A percentile compares a stretch with the other conserved stretches of the same genome.
These are phyloP conservation scores for Penicillium desertorum DNA, from an alignment of 495 filamentous ascomycete genomes.

Conservation along the genomic window DNA sequence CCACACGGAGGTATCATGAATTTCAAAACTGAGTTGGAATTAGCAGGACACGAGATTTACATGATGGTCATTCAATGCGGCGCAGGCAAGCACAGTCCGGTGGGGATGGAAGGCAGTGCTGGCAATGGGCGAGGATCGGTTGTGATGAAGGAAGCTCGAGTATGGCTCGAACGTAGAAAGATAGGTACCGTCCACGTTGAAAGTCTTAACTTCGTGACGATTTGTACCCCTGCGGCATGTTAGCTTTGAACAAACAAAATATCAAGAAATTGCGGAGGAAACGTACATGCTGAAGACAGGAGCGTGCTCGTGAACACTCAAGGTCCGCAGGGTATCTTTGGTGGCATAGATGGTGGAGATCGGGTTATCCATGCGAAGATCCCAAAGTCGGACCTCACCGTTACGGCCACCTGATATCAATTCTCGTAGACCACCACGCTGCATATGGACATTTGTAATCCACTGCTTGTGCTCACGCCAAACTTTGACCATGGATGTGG, in stretches of 20 bases:
- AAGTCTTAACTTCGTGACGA: slow-evolving; percentile 83
- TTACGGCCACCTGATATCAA: slow-evolving; percentile 82
- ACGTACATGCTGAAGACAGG: slow-evolving; percentile 95
- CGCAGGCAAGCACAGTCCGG: slow-evolving; percentile 83
- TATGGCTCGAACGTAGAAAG: slow-evolving; percentile 85
- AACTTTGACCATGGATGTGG: slow-evolving; percentile 84
- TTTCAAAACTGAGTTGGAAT: slow-evolving; percentile 13
- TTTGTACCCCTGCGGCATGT: slow-evolving; percentile 70
- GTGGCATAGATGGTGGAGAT: slow-evolving; percentile 72
- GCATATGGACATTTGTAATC: slow-evolving; percentile 95
- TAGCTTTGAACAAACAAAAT: slow-evolving; percentile 7
- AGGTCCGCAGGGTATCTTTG: slow-evolving; percentile 74
- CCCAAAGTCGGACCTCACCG: slow-evolving; percentile 94
- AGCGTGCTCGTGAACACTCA: slow-evolving; percentile 94
- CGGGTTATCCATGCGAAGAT: slow-evolving; percentile 79
- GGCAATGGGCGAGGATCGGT: slow-evolving; percentile 75
- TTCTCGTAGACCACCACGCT: slow-evolving; percentile 89
- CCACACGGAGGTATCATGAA: slow-evolving; percentile 7
- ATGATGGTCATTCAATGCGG: slow-evolving; percentile 55
- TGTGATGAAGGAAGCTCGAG: slow-evolving; percentile 78
- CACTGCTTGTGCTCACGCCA: slow-evolving; percentile 96
- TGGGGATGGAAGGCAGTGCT: slow-evolving; percentile 94
- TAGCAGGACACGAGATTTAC: slow-evolving; percentile 49
- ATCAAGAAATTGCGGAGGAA: not conserved
- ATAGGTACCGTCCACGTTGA: slow-evolving; percentile 76